Evolutionary conservation across 2,329 filamentous ascomycete species (phyloP).

Genomic region (Escovopsis sp.): DNA sequence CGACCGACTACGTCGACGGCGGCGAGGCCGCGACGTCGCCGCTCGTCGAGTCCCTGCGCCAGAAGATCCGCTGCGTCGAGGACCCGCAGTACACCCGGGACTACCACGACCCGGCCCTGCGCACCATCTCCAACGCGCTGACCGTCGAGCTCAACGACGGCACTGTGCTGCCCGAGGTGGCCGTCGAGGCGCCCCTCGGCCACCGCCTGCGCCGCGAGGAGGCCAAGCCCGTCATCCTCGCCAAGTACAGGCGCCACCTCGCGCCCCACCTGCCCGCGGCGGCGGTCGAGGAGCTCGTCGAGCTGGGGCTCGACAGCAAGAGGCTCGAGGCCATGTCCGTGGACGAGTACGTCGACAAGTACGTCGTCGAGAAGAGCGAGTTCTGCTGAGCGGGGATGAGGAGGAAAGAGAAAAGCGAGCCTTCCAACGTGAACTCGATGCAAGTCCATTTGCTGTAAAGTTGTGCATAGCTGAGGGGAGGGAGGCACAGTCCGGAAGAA

Average conservation of each 20-base stretch:
- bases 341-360: constrained; percentile 88
- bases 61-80: constrained; percentile 92
- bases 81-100: constrained; percentile 88
- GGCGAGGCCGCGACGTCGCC: constrained; percentile 80
- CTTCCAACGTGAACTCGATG: no score
- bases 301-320: constrained; percentile 60
- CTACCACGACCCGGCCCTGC: constrained; percentile 86
- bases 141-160: constrained; percentile 93
- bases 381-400: constrained; percentile 25
- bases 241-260: constrained; percentile 90
- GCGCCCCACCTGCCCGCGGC: constrained; percentile 64
- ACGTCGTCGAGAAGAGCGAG: constrained; percentile 46
- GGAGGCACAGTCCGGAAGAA: no score
- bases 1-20: constrained; percentile 85
- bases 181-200: constrained; percentile 85
- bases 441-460: neutral
- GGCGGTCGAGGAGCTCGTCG: constrained; percentile 68
- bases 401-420: no score
- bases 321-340: constrained; percentile 68
- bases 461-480: neutral
- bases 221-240: constrained; percentile 91
- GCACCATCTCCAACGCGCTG: constrained; percentile 93
- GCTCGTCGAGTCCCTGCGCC: constrained; percentile 77
- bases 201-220: constrained; percentile 85
- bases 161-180: constrained; percentile 76